Conservation (phyloP, 129 eudicot genomes). For the sunflower (Helianthus annuus) region DNA sequence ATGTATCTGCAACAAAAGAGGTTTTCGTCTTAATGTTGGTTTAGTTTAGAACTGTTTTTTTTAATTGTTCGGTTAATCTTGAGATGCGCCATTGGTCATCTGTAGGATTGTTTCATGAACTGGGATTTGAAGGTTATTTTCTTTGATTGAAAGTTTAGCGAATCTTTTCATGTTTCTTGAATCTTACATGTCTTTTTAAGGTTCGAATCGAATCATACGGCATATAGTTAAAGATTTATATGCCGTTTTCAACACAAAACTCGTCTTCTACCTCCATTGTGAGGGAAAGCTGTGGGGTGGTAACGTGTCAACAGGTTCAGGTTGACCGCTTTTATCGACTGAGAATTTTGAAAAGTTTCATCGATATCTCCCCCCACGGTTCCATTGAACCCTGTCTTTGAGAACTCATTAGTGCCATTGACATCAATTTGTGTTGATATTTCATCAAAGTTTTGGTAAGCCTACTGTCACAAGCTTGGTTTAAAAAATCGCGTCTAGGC, state of each 20-base stretch:
- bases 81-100: conserved; percentile 26
- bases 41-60: conserved; percentile 32
- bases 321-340: too few species aligned
- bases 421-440: too few species aligned
- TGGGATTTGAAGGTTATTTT: conserved; percentile 16
- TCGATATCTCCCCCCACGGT: too few species aligned
- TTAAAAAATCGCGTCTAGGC: too few species aligned
- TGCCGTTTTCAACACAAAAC: conserved; percentile 7
- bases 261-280: neutral
- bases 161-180: conserved; percentile 10
- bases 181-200: neutral
- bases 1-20: conserved; percentile 42
- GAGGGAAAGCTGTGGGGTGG: too few species aligned
- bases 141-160: conserved; percentile 9
- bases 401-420: too few species aligned
- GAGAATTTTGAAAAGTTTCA: too few species aligned
- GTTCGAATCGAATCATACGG: neutral
- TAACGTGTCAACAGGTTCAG: too few species aligned
- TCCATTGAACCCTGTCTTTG: too few species aligned
- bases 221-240: neutral
- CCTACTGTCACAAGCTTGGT: too few species aligned
- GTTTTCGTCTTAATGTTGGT: conserved; percentile 20
- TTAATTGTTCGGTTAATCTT: conserved; percentile 9
- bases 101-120: conserved; percentile 35
- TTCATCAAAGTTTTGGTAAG: too few species aligned